These are phyloP conservation scores for Ceriops zippeliana DNA, from an alignment of 345 rosid species.

Conservation along the genomic window DNA sequence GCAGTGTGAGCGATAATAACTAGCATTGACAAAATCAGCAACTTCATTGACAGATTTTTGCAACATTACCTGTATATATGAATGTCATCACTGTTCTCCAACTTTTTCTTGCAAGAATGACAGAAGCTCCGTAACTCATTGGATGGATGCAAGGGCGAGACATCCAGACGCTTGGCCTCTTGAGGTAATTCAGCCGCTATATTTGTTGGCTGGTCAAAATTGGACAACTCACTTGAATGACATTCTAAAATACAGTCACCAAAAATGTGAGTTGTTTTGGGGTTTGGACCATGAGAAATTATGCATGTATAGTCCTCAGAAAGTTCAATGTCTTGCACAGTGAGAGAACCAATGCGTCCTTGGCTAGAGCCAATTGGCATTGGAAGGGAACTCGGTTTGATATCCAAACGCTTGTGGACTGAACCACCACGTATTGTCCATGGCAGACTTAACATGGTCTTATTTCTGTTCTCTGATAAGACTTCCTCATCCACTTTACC, in stretches of 20 bases:
- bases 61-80: slow-evolving; percentile 34
- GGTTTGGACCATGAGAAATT: slow-evolving; percentile 63
- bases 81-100: slow-evolving; percentile 29
- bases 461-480: slow-evolving; percentile 15
- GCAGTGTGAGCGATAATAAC: not conserved
- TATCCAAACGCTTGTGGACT: slow-evolving; percentile 20
- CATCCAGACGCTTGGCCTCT: slow-evolving; percentile 10
- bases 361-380: slow-evolving; percentile 29
- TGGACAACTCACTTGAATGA: slow-evolving; percentile 38
- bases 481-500: slow-evolving; percentile 15
- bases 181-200: slow-evolving; percentile 23
- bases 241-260: slow-evolving; percentile 55
- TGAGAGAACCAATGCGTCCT: slow-evolving; percentile 34
- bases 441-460: slow-evolving; percentile 23
- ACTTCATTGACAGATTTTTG: not conserved
- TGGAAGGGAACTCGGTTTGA: slow-evolving; percentile 38
- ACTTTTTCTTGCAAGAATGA: slow-evolving; percentile 37
- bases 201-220: slow-evolving; percentile 29
- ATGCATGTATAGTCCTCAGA: slow-evolving; percentile 77
- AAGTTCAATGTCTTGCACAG: slow-evolving; percentile 48
- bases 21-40: not conserved
- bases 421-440: slow-evolving; percentile 16
- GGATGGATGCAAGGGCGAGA: slow-evolving; percentile 14
- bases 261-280: slow-evolving; percentile 56
- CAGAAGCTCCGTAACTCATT: slow-evolving; percentile 32